Evolutionary conservation across 495 filamentous ascomycete species (phyloP).

Genomic region (Penicillium taxi): DNA sequence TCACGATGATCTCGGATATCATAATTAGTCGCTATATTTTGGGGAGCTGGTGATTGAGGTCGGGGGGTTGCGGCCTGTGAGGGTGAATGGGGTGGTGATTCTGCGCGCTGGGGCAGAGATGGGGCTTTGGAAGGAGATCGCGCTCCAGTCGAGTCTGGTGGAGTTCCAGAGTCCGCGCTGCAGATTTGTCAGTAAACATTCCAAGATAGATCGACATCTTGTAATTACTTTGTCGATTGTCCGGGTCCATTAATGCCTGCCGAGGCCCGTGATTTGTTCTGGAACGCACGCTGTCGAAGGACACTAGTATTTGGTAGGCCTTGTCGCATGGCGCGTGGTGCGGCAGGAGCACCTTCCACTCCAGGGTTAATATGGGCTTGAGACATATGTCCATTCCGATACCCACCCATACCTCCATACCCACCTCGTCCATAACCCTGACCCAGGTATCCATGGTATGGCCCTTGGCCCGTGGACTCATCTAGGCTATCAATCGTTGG

Average conservation of each 20-base stretch:
- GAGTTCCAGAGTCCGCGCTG: constrained; percentile 17
- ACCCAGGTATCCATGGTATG: constrained; percentile 18
- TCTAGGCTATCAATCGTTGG: constrained; percentile 41
- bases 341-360: constrained; percentile 78
- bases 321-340: constrained; percentile 87
- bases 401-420: constrained; percentile 23
- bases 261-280: constrained; percentile 22
- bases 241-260: constrained; percentile 20
- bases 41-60: too few species aligned
- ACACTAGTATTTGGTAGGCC: constrained; percentile 72
- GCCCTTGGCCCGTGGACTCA: constrained; percentile 16
- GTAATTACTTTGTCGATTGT: constrained; percentile 28
- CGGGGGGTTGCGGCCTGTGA: too few species aligned
- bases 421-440: constrained; percentile 32
- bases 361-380: constrained; percentile 41
- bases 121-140: constrained; percentile 28
- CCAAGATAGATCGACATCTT: not conserved
- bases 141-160: constrained; percentile 18
- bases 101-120: constrained; percentile 24
- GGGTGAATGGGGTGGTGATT: too few species aligned
- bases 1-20: too few species aligned
- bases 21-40: too few species aligned
- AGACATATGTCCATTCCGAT: constrained; percentile 17
- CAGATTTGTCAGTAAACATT: not conserved
- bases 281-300: constrained; percentile 33